Percentiles rank a stretch among this genome's conserved stretches.
Evolutionary conservation across 2,329 filamentous ascomycete genomes (phyloP).

Genomic region (Metarhizium robertsii): DNA sequence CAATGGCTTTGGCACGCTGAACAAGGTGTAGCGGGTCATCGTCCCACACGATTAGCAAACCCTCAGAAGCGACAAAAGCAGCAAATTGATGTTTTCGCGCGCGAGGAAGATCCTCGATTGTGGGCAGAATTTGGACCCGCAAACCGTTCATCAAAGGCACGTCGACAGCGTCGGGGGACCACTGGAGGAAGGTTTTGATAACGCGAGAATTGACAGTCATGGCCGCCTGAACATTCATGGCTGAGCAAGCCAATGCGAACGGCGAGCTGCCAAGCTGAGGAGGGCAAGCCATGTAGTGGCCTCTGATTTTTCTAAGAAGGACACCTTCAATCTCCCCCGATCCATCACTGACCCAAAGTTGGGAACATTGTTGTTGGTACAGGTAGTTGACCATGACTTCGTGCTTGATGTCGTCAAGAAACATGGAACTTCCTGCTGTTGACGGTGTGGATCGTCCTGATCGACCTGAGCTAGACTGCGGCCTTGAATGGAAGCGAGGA

Average conservation of each 20-base stretch:
- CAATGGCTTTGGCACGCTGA: constrained; percentile 59
- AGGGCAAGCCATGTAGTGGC: constrained; percentile 66
- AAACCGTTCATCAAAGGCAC: constrained; percentile 69
- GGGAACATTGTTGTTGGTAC: constrained; percentile 69
- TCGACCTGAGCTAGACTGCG: constrained; percentile 33
- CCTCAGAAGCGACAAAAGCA: constrained; percentile 64
- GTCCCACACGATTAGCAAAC: constrained; percentile 71
- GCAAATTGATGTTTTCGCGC: constrained; percentile 74
- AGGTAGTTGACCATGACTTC: constrained; percentile 79
- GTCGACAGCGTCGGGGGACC: constrained; percentile 62
- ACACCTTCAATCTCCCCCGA: constrained; percentile 64
- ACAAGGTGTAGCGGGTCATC: constrained; percentile 67
- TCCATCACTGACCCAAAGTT: constrained; percentile 64
- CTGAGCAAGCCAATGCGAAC: constrained; percentile 54
- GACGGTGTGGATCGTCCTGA: constrained; percentile 23
- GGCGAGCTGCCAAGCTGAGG: constrained; percentile 51
- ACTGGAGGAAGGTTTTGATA: constrained; percentile 68
- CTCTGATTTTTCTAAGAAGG: constrained; percentile 56
- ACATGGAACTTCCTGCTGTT: constrained; percentile 36
- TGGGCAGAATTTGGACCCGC: constrained; percentile 66
- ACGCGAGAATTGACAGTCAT: constrained; percentile 76
- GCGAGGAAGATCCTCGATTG: constrained; percentile 58
- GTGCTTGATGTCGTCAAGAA: constrained; percentile 65
- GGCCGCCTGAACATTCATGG: constrained; percentile 67
- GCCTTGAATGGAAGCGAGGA: constrained; percentile 21